Evolutionary conservation across 495 filamentous ascomycete species (phyloP).

Genomic region (Aspergillus haitiensis): DNA sequence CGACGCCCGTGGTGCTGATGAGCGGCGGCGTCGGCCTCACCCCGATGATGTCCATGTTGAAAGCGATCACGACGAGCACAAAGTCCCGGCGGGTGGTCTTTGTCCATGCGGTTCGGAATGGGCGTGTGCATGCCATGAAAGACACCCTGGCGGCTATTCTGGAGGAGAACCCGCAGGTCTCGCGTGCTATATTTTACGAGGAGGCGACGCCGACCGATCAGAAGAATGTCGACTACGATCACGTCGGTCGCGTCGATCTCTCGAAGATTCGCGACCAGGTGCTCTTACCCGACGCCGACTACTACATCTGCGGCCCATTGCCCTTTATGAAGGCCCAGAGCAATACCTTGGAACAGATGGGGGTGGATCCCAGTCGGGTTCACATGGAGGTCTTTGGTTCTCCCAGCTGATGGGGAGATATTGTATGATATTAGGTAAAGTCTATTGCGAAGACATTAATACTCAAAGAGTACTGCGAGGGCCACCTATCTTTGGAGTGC

Average conservation of each 20-base stretch:
- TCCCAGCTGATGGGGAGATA: background rate
- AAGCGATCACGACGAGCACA: constrained; percentile 30
- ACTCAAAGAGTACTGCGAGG: too few relatives aligned
- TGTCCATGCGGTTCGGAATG: constrained; percentile 32
- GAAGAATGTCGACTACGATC: constrained; percentile 53
- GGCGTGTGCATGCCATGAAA: constrained; percentile 51
- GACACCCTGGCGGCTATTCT: constrained; percentile 44
- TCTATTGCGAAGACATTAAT: too few relatives aligned
- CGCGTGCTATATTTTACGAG: constrained; percentile 21
- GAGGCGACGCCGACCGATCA: constrained; percentile 36
- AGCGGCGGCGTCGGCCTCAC: constrained; percentile 65
- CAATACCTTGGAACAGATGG: constrained; percentile 41
- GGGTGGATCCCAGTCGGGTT: constrained; percentile 50
- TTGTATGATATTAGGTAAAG: too few relatives aligned
- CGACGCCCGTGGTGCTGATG: constrained; percentile 54
- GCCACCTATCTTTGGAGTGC: too few relatives aligned
- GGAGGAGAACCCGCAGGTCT: constrained; percentile 20
- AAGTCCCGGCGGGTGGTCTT: constrained; percentile 29
- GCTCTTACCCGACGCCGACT: constrained; percentile 51
- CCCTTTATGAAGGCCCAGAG: constrained; percentile 58
- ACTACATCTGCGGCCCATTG: constrained; percentile 63
- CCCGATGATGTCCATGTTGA: constrained; percentile 61
- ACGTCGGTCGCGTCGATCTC: constrained; percentile 51
- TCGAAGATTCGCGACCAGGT: constrained; percentile 43
- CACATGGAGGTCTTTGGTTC: constrained; percentile 59